phyloP scores from a whole-genome alignment of 257 asterid genomes.

The Plectranthus barbatus region DNA sequence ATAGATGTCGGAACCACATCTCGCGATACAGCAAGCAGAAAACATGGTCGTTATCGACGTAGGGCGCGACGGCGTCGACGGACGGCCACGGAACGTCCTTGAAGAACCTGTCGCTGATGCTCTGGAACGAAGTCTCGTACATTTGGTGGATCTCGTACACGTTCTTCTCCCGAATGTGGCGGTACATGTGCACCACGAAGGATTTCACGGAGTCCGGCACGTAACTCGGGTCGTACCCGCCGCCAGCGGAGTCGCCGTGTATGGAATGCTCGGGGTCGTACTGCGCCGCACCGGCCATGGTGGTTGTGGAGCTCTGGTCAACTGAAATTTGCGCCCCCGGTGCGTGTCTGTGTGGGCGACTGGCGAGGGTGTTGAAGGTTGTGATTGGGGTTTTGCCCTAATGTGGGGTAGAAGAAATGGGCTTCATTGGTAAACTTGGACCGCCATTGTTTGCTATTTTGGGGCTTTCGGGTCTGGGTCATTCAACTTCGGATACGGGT shows the following conservation, averaged over 20 bases:
- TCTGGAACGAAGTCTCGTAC: slow-evolving; percentile 86
- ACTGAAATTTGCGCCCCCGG: background rate
- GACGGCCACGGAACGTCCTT: slow-evolving; percentile 94
- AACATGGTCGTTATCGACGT: slow-evolving; percentile 86
- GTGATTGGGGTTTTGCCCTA: slow-evolving; percentile 15
- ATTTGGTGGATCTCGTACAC: slow-evolving; percentile 95
- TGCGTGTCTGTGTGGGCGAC: background rate
- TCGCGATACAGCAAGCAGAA: slow-evolving; percentile 93
- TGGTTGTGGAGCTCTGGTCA: background rate
- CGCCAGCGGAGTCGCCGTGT: slow-evolving; percentile 30
- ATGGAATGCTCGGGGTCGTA: slow-evolving; percentile 43
- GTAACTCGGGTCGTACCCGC: slow-evolving; percentile 63
- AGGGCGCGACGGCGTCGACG: slow-evolving; percentile 76
- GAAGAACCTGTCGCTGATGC: slow-evolving; percentile 82
- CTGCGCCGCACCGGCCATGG: slow-evolving; percentile 49
- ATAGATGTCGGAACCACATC: slow-evolving; percentile 96
- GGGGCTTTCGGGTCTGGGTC: too few relatives aligned
- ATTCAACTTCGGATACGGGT: too few relatives aligned
- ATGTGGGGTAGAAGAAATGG: background rate
- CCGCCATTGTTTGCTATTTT: background rate
- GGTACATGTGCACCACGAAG: slow-evolving; percentile 80
- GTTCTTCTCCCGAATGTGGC: slow-evolving; percentile 93
- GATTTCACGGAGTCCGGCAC: slow-evolving; percentile 89
- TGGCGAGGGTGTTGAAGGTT: background rate
- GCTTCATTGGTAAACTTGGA: background rate